These are phyloP conservation scores for Clathrus columnatus DNA, from an alignment of 768 basidiomycete species.

Conservation along the genomic window DNA sequence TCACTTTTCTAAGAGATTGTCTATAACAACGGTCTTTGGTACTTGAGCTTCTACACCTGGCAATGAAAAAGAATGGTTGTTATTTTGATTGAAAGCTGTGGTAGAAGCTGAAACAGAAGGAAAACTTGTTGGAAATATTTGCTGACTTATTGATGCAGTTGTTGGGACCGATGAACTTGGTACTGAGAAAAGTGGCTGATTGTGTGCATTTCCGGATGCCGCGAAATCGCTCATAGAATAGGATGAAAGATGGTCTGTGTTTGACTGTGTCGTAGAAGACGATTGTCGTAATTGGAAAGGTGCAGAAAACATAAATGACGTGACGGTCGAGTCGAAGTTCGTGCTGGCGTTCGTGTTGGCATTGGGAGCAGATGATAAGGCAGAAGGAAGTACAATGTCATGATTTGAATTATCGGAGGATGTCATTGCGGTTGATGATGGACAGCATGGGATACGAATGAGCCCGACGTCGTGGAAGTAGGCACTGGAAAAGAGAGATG, in stretches of 20 bases:
- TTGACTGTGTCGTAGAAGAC: background rate
- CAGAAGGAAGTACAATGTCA: background rate
- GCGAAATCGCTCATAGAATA: background rate
- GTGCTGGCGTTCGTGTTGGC: background rate
- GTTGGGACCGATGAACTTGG: background rate
- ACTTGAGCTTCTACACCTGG: background rate
- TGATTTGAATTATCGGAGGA: background rate
- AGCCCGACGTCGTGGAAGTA: too few relatives aligned
- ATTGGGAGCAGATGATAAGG: too few relatives aligned
- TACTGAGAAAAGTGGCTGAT: background rate
- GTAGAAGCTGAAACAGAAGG: background rate
- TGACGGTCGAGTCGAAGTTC: background rate
- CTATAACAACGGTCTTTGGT: constrained; percentile 6
- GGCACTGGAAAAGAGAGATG: too few relatives aligned
- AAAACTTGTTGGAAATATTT: too few relatives aligned
- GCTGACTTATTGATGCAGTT: too few relatives aligned
- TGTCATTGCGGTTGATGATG: background rate
- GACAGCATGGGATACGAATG: background rate
- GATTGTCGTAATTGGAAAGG: background rate
- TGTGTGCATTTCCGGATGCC: background rate
- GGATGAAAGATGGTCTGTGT: background rate
- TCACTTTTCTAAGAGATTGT: constrained; percentile 5
- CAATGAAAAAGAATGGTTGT: background rate
- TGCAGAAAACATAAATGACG: background rate
- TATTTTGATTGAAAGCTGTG: background rate